These are phyloP conservation scores for Plasmodium knowlesi DNA, from an alignment of 169 alveolate genomes.

Conservation along the genomic window DNA sequence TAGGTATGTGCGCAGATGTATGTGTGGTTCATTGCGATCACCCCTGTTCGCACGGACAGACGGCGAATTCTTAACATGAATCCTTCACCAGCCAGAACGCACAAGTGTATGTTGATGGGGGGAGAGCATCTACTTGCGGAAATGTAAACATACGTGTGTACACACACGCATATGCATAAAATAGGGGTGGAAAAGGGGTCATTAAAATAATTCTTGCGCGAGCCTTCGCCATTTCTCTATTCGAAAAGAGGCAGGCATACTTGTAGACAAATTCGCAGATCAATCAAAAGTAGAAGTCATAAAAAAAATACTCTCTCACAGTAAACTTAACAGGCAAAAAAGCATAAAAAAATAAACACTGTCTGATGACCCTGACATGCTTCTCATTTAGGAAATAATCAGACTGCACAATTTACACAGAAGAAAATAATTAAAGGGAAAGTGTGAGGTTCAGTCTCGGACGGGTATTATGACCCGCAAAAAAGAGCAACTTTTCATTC, in stretches of 20 bases:
- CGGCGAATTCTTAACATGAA: background rate
- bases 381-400: background rate
- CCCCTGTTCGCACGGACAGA: background rate
- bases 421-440: background rate
- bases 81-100: background rate
- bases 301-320: background rate
- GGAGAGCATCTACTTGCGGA: background rate
- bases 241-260: background rate
- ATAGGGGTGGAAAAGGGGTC: background rate
- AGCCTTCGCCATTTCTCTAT: background rate
- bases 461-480: background rate
- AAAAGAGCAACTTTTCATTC: background rate
- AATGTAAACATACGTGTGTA: background rate
- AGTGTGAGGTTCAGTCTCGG: background rate
- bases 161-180: background rate
- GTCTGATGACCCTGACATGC: background rate
- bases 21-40: background rate
- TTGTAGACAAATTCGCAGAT: background rate
- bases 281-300: background rate
- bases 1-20: background rate
- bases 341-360: background rate
- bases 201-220: background rate
- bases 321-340: background rate
- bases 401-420: background rate
- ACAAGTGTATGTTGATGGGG: background rate